Evolutionary conservation across 176 grass and related monocot genomes (phyloP).

Genomic region (Lolium rigidum): DNA sequence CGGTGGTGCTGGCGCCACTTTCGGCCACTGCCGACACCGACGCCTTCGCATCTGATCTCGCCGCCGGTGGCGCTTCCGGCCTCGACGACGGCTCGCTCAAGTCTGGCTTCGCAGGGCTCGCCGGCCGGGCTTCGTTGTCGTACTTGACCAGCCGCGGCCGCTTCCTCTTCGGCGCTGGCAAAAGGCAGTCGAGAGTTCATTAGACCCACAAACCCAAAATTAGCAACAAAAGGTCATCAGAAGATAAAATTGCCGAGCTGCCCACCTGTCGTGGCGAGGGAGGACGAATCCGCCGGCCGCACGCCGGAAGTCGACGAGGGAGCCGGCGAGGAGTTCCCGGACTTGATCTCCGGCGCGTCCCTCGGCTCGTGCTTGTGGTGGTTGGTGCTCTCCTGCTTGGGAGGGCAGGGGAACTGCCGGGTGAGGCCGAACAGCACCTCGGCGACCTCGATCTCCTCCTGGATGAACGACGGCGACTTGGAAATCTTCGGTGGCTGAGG

Average conservation of each 20-base stretch:
- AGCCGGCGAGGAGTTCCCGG: slow-evolving; percentile 74
- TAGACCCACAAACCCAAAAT: slow-evolving; percentile 29
- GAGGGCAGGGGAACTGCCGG: slow-evolving; percentile 68
- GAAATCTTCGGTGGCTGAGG: slow-evolving; percentile 56
- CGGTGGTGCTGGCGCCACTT: slow-evolving; percentile 38
- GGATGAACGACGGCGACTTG: slow-evolving; percentile 80
- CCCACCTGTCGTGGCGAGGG: slow-evolving; percentile 59
- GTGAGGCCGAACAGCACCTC: slow-evolving; percentile 96
- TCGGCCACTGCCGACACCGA: slow-evolving; percentile 41
- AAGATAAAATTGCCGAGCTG: neutral
- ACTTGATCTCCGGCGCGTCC: slow-evolving; percentile 65
- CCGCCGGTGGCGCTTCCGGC: slow-evolving; percentile 33
- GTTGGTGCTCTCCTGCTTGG: slow-evolving; percentile 66
- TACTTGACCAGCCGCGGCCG: slow-evolving; percentile 81
- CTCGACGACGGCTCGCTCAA: slow-evolving; percentile 45
- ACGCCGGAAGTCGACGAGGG: slow-evolving; percentile 51
- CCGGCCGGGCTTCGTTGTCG: slow-evolving; percentile 56
- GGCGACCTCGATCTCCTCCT: slow-evolving; percentile 98
- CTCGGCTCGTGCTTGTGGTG: slow-evolving; percentile 65
- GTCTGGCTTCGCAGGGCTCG: slow-evolving; percentile 57
- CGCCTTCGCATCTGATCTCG: slow-evolving; percentile 66
- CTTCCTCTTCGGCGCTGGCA: slow-evolving; percentile 86
- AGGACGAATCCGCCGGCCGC: slow-evolving; percentile 62
- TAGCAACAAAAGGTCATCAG: neutral
- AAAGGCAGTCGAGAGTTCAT: slow-evolving; percentile 14